A percentile compares a stretch with the other conserved stretches of the same genome.
Evolutionary conservation across 2,329 filamentous ascomycete genomes (phyloP).

Genomic region (Plectosphaerella cucumerina): DNA sequence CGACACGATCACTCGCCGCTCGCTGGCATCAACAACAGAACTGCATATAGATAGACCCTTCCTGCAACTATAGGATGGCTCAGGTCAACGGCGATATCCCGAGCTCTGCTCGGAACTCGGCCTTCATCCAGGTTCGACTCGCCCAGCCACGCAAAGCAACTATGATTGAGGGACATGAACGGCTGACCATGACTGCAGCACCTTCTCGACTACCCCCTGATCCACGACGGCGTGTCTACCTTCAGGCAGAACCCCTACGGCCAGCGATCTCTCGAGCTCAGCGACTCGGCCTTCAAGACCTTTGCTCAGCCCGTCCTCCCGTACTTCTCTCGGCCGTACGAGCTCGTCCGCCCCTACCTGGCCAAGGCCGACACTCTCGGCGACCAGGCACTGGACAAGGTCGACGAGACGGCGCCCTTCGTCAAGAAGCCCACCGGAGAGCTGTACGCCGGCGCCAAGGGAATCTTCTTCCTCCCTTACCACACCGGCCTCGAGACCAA

Average conservation of each 20-base stretch:
- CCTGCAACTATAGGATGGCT: slow-evolving; percentile 25
- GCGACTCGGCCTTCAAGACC: slow-evolving; percentile 69
- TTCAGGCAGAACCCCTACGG: slow-evolving; percentile 81
- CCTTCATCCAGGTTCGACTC: slow-evolving; percentile 40
- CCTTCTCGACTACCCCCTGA: slow-evolving; percentile 76
- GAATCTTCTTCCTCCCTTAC: slow-evolving; percentile 58
- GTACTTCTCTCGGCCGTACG: slow-evolving; percentile 74
- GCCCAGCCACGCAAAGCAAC: background rate
- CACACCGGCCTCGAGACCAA: slow-evolving; percentile 58
- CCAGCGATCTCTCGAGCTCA: slow-evolving; percentile 74
- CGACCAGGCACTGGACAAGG: slow-evolving; percentile 63
- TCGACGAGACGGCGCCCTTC: slow-evolving; percentile 68
- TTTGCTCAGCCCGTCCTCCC: slow-evolving; percentile 76
- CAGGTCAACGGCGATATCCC: slow-evolving; percentile 50
- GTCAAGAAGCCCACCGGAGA: slow-evolving; percentile 73
- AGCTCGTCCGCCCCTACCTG: slow-evolving; percentile 81
- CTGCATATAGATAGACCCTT: background rate
- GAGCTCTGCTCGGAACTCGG: slow-evolving; percentile 38
- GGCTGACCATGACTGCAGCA: slow-evolving; percentile 51
- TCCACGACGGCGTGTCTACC: slow-evolving; percentile 72
- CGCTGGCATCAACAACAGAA: background rate
- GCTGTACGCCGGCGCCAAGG: slow-evolving; percentile 61
- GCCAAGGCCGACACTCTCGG: slow-evolving; percentile 75
- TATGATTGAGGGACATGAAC: no score
- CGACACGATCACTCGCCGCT: background rate